Evolutionary conservation across 2,329 filamentous ascomycete genomes (phyloP).

Genomic region (Cladobotryum mycophilum): DNA sequence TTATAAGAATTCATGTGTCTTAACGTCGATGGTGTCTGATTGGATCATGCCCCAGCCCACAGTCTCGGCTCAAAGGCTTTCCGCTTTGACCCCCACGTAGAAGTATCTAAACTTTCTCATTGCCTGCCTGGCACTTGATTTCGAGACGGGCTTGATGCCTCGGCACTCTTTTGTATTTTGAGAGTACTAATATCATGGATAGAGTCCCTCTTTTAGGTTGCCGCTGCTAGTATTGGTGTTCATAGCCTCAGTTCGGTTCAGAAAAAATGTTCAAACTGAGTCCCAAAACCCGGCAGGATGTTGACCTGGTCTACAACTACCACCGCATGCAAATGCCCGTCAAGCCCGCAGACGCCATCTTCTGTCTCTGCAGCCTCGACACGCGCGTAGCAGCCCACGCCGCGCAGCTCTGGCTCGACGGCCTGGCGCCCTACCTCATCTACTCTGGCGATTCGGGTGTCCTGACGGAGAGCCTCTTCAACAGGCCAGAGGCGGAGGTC

Average conservation of each 20-base stretch:
- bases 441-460: slow-evolving; percentile 38
- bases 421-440: slow-evolving; percentile 33
- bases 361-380: slow-evolving; percentile 43
- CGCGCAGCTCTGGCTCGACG: slow-evolving; percentile 36
- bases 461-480: slow-evolving; percentile 34
- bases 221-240: no score
- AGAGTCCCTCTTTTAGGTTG: not conserved
- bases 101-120: no score
- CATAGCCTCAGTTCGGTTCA: no score
- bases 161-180: no score
- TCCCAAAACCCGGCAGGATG: slow-evolving; percentile 22
- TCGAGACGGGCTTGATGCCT: no score
- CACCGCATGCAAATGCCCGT: slow-evolving; percentile 35
- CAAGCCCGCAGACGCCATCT: slow-evolving; percentile 34
- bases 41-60: no score
- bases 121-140: no score
- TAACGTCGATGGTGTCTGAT: no score
- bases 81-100: no score
- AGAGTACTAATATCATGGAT: no score
- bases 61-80: no score
- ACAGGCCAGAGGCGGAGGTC: slow-evolving; percentile 35
- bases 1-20: no score
- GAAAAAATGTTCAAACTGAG: not conserved
- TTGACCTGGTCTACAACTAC: slow-evolving; percentile 36
- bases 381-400: slow-evolving; percentile 37